Conservation (phyloP, 352 stramenopile species). For the Pythium periplocum region DNA sequence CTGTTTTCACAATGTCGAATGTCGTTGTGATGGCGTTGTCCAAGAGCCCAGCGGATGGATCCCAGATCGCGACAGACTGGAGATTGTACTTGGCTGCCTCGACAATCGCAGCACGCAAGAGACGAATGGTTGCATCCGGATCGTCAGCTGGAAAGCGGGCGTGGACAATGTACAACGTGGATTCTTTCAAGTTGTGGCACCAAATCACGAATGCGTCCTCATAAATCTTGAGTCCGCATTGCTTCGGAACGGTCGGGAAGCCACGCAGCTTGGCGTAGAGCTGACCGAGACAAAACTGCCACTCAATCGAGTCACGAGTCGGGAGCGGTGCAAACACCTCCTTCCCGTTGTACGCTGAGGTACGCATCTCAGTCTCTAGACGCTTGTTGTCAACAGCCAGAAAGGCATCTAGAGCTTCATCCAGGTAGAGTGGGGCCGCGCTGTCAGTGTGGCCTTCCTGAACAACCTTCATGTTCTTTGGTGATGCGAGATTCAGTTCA, state of each 20-base stretch:
- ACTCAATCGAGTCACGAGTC: slow-evolving; percentile 55
- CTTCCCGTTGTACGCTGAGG: slow-evolving; percentile 16
- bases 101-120: slow-evolving; percentile 19
- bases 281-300: slow-evolving; percentile 55
- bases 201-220: slow-evolving; percentile 51
- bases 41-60: slow-evolving; percentile 22
- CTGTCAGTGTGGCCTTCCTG: neutral
- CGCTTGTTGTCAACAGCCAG: slow-evolving; percentile 34
- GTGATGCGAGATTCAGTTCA: slow-evolving; percentile 18
- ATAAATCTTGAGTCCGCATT: slow-evolving; percentile 31
- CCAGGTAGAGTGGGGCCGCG: slow-evolving; percentile 21
- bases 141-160: slow-evolving; percentile 27
- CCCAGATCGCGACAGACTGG: slow-evolving; percentile 46
- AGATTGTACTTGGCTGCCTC: slow-evolving; percentile 7
- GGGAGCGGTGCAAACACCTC: slow-evolving; percentile 41
- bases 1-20: slow-evolving; percentile 27
- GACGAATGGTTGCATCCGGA: slow-evolving; percentile 7
- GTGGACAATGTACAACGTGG: slow-evolving; percentile 45
- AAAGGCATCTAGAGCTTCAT: slow-evolving; percentile 31
- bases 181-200: slow-evolving; percentile 62
- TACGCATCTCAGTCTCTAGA: slow-evolving; percentile 26
- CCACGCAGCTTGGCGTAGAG: slow-evolving; percentile 35
- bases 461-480: neutral
- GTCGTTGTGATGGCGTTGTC: slow-evolving; percentile 12
- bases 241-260: slow-evolving; percentile 28